Conservation (phyloP, 306 rosid species). For the Abrus pulchellus region DNA sequence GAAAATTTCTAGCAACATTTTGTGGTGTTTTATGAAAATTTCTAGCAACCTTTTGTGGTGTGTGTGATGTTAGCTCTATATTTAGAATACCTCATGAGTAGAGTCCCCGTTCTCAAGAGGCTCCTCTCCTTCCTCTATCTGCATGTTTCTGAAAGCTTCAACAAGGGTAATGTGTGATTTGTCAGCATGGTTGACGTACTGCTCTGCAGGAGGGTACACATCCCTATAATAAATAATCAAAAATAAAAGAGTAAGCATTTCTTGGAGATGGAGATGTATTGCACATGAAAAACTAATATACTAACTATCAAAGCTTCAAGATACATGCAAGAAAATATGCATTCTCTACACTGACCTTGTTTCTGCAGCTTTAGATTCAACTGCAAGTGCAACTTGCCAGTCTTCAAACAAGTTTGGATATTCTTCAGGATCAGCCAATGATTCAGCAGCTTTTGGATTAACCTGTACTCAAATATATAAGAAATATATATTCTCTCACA, state of each 20-base stretch:
- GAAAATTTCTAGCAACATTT: conserved; percentile 32
- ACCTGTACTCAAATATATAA: conserved; percentile 61
- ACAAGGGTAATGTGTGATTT: conserved; percentile 80
- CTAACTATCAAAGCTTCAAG: conserved; percentile 11
- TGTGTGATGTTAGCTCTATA: conserved; percentile 25
- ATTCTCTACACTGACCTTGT: conserved; percentile 63
- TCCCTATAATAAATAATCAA: conserved; percentile 65
- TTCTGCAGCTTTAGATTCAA: conserved; percentile 79
- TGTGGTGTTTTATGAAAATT: conserved; percentile 27
- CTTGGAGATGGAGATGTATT: conserved; percentile 32
- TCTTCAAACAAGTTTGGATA: conserved; percentile 95
- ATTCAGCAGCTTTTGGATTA: conserved; percentile 95
- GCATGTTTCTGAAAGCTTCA: conserved; percentile 86
- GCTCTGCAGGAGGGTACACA: conserved; percentile 78
- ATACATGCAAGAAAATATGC: conserved; percentile 23
- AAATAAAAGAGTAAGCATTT: conserved; percentile 39
- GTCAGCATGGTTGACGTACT: conserved; percentile 67
- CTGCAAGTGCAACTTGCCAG: conserved; percentile 96
- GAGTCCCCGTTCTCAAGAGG: conserved; percentile 86
- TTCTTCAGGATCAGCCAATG: conserved; percentile 97
- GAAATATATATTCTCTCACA: conserved; percentile 20
- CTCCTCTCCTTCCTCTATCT: conserved; percentile 72
- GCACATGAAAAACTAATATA: conserved; percentile 18
- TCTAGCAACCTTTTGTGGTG: conserved; percentile 25
- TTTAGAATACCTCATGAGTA: conserved; percentile 69